Base-by-base conservation (phyloP, 2,329 filamentous ascomycete species). In the Emydomyces testavorans region DNA sequence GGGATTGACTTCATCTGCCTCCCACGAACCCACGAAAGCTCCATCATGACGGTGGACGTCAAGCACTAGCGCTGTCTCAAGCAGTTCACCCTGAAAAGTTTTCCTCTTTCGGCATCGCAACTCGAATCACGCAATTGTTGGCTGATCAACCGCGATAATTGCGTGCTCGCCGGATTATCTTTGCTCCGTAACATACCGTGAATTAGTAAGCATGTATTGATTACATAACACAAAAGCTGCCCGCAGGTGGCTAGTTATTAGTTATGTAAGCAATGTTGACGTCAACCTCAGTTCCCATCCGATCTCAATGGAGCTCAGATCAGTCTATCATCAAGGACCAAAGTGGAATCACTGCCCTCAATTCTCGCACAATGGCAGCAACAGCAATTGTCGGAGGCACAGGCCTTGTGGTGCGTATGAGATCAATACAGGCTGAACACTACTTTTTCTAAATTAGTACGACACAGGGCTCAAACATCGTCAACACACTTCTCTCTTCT, bases 391-490 rank as follows among this genome's bases (percentile, higher is more conserved):
- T 53, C 11, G 51, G 51, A 23, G 51, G 51, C 29, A 53, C 51
- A 2, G 51, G 51, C 21, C 51, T 53, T 26, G 51, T 53, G 35
- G 51, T 53, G 47, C 28, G 43, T 34, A 16, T 29, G 13, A 4
- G 3, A 5, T 15, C 24, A 2, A 6, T 13, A 26, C 21, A 4
- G n/a, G 4, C 34, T 8, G 7, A 16, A 2, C 4, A 32, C 13
- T 2, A 26, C 2, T 5, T 13, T 21, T 18, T 18, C 21, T 32
- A 46, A n/a, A 46, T 23, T 13, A 10, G 21, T 31, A 21, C 15
- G 10, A 6, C 41, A 26, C 50, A 80, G 77, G 89, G 90, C 61
- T 78, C 77, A 45, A 71, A 85, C 61, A 89, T 94, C 63, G 79
- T 94, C 60, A 65, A 65, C 46, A 71, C 68, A 38, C 70, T 74